phyloP scores from a whole-genome alignment of 1,284 basidiomycete species.

The Stereum hirsutum region DNA sequence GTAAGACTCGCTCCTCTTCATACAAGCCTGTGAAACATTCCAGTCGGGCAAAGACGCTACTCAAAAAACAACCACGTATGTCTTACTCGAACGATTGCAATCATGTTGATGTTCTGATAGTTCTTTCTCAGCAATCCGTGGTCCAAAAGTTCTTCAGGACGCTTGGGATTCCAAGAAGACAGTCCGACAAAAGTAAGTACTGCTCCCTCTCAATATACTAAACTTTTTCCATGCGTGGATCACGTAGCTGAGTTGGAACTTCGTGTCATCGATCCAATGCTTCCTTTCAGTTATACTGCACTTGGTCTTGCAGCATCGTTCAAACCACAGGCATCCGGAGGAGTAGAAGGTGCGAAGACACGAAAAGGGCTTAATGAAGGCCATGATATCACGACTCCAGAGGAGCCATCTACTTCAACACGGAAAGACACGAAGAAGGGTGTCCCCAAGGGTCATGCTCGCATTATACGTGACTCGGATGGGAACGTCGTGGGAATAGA shows the following conservation, averaged over 20 bases:
- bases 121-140: slow-evolving; percentile 58
- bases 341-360: slow-evolving; percentile 29
- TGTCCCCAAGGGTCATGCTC: slow-evolving; percentile 71
- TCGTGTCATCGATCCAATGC: slow-evolving; percentile 3
- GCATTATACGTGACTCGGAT: slow-evolving; percentile 76
- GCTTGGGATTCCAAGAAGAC: slow-evolving; percentile 89
- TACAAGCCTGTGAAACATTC: slow-evolving; percentile 67
- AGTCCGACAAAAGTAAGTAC: slow-evolving; percentile 88
- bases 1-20: slow-evolving; percentile 67
- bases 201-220: too few species aligned
- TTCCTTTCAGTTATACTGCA: slow-evolving; percentile 69
- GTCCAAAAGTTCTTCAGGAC: slow-evolving; percentile 75
- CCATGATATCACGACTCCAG: slow-evolving; percentile 3
- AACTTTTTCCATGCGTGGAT: too few species aligned
- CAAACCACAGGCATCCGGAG: slow-evolving; percentile 56
- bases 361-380: slow-evolving; percentile 8
- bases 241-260: slow-evolving; percentile 2
- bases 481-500: slow-evolving; percentile 79
- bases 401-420: slow-evolving; percentile 1
- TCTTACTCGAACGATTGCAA: slow-evolving; percentile 6
- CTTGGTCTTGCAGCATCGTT: slow-evolving; percentile 66
- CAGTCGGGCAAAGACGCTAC: slow-evolving; percentile 57
- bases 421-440: slow-evolving; percentile 3
- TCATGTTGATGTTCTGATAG: background rate
- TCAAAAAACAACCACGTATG: slow-evolving; percentile 72